Evolutionary conservation across 371 early-diverging fungal genomes (phyloP).

Genomic region (Blakeslea trispora): DNA sequence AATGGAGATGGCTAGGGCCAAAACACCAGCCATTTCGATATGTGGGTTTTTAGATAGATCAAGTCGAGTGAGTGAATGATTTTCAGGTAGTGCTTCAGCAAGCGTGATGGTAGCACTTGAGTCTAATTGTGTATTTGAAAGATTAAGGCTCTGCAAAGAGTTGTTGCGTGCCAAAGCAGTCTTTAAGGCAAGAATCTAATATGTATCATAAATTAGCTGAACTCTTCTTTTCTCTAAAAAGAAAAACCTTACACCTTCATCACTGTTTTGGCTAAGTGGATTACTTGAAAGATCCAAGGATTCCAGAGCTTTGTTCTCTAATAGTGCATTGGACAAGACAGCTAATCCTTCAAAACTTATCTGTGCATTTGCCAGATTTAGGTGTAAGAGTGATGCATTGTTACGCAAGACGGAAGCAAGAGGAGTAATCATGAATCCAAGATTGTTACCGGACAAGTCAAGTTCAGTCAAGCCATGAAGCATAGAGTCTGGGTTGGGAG

Average conservation of each 20-base stretch:
- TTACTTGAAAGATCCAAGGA: conserved; percentile 56
- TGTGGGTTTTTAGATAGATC: conserved; percentile 76
- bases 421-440: conserved; percentile 48
- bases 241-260: conserved; percentile 59
- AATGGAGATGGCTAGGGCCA: conserved; percentile 78
- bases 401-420: conserved; percentile 55
- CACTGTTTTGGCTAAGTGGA: conserved; percentile 35
- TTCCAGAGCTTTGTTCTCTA: conserved; percentile 37
- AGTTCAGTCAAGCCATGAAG: conserved; percentile 56
- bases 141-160: conserved; percentile 58
- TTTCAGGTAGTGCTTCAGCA: conserved; percentile 81
- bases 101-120: conserved; percentile 76
- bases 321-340: conserved; percentile 58
- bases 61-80: conserved; percentile 59
- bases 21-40: conserved; percentile 77
- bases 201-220: conserved; percentile 19
- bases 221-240: neutral
- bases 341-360: conserved; percentile 53
- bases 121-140: conserved; percentile 62
- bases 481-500: conserved; percentile 61
- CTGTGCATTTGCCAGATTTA: conserved; percentile 55
- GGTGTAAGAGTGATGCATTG: conserved; percentile 48
- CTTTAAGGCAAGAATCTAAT: conserved; percentile 57
- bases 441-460: conserved; percentile 54
- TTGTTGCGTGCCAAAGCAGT: conserved; percentile 65